Evolutionary conservation across 495 filamentous ascomycete species (phyloP).

Genomic region (Platismatia glauca): DNA sequence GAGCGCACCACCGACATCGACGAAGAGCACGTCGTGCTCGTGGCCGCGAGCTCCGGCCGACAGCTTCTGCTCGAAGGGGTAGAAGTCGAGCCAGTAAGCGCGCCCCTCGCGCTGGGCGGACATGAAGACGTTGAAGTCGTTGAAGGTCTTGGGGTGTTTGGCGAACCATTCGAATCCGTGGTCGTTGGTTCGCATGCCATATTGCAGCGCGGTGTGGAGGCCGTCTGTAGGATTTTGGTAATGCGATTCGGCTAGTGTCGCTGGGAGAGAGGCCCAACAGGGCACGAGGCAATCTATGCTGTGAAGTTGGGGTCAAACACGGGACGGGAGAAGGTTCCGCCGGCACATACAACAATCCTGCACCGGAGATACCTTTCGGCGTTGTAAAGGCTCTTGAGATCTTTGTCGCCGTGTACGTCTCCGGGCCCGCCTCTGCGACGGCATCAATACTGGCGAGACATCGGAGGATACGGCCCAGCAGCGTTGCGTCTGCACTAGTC

Average conservation of each 20-base stretch:
- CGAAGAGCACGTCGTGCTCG: neutral
- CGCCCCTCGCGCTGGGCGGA: neutral
- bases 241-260: neutral
- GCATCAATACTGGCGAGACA: conserved; percentile 35
- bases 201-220: neutral
- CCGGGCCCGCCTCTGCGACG: conserved; percentile 24
- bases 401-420: neutral
- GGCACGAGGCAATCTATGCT: neutral
- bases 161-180: neutral
- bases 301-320: conserved; percentile 16
- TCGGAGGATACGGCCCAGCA: conserved; percentile 14
- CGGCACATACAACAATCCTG: neutral
- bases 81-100: neutral
- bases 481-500: neutral
- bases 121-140: neutral
- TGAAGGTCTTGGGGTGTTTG: neutral
- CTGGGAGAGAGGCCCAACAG: neutral
- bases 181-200: neutral
- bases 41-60: neutral
- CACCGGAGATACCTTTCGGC: neutral
- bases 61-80: neutral
- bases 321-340: neutral
- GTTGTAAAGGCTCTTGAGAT: neutral
- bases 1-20: neutral
- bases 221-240: neutral